A percentile compares a stretch with the other conserved stretches of the same genome.
phyloP scores from a whole-genome alignment of 129 eudicot genomes.

The Mikania micrantha region DNA sequence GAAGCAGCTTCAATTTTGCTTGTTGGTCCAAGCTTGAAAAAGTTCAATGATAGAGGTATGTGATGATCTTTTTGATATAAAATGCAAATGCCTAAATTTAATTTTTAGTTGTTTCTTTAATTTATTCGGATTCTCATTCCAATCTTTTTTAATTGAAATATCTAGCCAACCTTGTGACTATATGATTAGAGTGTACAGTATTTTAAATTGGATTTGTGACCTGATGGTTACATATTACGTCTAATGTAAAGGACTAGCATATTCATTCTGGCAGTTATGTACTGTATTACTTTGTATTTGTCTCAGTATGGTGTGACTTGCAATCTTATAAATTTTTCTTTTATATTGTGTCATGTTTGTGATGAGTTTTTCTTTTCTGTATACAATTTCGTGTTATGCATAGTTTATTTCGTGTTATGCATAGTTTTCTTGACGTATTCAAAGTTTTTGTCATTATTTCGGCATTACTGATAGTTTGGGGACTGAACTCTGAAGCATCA shows the following conservation, averaged over 20 bases:
- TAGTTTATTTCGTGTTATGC: not conserved
- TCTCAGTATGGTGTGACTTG: not conserved
- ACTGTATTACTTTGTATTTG: not conserved
- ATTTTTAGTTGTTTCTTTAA: not conserved
- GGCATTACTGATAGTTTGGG: not conserved
- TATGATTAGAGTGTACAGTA: not conserved
- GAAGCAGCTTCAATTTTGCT: constrained; percentile 97
- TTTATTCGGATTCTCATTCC: not conserved
- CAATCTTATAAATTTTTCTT: not conserved
- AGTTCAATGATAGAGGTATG: constrained; percentile 85
- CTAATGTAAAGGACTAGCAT: not conserved
- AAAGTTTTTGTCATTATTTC: not conserved
- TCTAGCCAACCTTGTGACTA: not conserved
- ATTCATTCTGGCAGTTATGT: not conserved
- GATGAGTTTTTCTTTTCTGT: not conserved
- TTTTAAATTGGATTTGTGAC: not conserved
- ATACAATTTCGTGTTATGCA: not conserved
- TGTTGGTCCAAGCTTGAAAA: constrained; percentile 86
- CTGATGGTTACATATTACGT: not conserved
- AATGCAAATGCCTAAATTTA: not conserved
- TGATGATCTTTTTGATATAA: constrained; percentile 1
- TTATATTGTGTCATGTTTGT: not conserved
- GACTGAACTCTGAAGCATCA: not conserved
- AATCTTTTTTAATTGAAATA: not conserved
- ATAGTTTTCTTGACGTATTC: not conserved